Conservation (phyloP, 257 asterid species). For the Ocimum tenuiflorum region DNA sequence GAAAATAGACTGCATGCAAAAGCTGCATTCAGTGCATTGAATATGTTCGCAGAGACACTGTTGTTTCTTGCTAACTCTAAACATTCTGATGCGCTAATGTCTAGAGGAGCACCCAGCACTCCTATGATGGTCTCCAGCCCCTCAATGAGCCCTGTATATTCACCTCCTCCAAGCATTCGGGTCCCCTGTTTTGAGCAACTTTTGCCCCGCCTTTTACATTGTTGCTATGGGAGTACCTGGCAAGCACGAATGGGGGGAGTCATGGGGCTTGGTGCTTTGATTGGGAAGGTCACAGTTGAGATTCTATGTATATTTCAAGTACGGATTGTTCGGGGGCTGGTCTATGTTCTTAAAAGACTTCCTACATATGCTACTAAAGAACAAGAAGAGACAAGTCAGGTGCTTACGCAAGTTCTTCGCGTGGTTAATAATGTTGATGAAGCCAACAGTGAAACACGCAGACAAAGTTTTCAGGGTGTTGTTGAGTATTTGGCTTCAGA, state of each 20-base stretch:
- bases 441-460: conserved; percentile 87
- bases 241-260: conserved; percentile 99
- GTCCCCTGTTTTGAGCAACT: conserved; percentile 96
- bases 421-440: conserved; percentile 97
- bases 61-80: conserved; percentile 85
- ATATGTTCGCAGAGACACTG: conserved; percentile 72
- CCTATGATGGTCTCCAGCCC: conserved; percentile 99
- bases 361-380: conserved; percentile 88
- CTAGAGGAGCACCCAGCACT: conserved; percentile 91
- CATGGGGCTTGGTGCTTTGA: conserved; percentile 92
- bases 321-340: conserved; percentile 77
- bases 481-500: conserved; percentile 92
- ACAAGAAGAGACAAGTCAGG: conserved; percentile 97
- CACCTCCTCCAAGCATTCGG: conserved; percentile 95
- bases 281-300: conserved; percentile 94
- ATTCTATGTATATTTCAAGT: conserved; percentile 80
- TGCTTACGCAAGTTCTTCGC: conserved; percentile 92
- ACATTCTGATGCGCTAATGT: conserved; percentile 63
- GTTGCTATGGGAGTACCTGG: conserved; percentile 93
- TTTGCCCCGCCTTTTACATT: conserved; percentile 87
- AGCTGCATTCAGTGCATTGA: conserved; percentile 83
- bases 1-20: conserved; percentile 85
- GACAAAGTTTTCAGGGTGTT: conserved; percentile 93
- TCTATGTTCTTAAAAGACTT: conserved; percentile 91
- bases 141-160: conserved; percentile 95